Percentiles rank a stretch among this genome's conserved stretches.
Evolutionary conservation across 208 protist genomes (phyloP).

Genomic region (Herpetomonas samuelpessoai): DNA sequence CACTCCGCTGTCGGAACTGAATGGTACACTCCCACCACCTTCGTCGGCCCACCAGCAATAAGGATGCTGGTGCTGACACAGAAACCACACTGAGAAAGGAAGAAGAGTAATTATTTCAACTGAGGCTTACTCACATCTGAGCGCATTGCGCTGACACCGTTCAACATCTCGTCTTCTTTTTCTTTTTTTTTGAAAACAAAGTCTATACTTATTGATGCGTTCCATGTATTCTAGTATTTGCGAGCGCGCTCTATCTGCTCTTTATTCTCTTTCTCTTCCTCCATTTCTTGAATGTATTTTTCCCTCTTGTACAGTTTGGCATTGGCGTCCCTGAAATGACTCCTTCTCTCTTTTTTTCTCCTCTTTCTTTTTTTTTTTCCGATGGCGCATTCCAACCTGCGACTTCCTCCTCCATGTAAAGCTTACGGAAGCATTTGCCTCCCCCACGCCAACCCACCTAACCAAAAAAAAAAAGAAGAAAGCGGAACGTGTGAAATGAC

Average conservation of each 20-base stretch:
- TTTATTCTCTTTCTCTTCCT: not conserved
- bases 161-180: constrained; percentile 5
- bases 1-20: too few species aligned
- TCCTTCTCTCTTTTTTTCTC: not conserved
- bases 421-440: not conserved
- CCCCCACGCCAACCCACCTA: too few species aligned
- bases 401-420: not conserved
- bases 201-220: not conserved
- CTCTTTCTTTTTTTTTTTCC: not conserved
- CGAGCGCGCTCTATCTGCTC: constrained; percentile 4
- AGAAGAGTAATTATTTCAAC: too few species aligned
- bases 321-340: too few species aligned
- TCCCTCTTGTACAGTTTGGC: not conserved
- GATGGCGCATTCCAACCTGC: not conserved
- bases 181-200: constrained; percentile 10
- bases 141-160: not conserved
- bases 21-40: too few species aligned
- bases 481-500: too few species aligned
- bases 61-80: too few species aligned
- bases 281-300: constrained; percentile 8
- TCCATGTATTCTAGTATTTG: not conserved
- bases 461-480: too few species aligned
- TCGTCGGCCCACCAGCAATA: too few species aligned
- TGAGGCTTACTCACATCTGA: not conserved
- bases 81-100: too few species aligned